Evolutionary conservation across 2,329 filamentous ascomycete genomes (phyloP), one percentile per base, ranked within the genome.

Genomic region (Colletotrichum sp.): DNA sequence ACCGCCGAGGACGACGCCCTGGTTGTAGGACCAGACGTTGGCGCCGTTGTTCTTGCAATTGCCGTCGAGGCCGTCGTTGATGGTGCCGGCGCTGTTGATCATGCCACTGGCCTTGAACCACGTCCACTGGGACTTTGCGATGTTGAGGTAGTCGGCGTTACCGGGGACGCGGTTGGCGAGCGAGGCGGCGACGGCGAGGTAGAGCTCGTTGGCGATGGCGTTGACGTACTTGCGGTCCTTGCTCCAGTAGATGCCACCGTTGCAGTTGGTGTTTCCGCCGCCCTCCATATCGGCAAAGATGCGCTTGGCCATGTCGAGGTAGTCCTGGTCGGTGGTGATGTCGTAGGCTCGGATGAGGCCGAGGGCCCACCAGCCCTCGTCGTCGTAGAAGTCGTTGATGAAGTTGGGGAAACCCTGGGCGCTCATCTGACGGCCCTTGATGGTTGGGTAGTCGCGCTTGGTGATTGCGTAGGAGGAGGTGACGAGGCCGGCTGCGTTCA

Each of bases 301-400:
- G 38, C 84, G 80, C 69, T 85, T 84, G 11, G 90, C 89, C 8
- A 86, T 83, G 61, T 89, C 79, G 51, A 92, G 87, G 76, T 90
- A 92, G n/a, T 84, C 83, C 3, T 76, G 43, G 58, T 91, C 83
- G 5, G 83, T 81, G 0, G 90, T 90, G 18, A 90, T 82, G 77
- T 92, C 90, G 77, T 86, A 90, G 6, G 88, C 83, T 29, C 87
- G 86, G 67, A 92, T 88, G 84, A 90, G 87, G 21, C 85, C 90
- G 72, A 92, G 84, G 12, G 87, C 90, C 90, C 90, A 92, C 90
- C 90, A 92, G n/a, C 89, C 87, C 78, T 90, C 88, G 77, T 92
- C 90, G 75, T 92, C 90, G 76, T 90, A 90, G 72, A 82, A 90
- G 8, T 87, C 85, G 73, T 90, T 89, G 69, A 87, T 80, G 78